These are phyloP conservation scores for Ruellia speciosa DNA, from an alignment of 305 asterid genomes.

Conservation along the genomic window DNA sequence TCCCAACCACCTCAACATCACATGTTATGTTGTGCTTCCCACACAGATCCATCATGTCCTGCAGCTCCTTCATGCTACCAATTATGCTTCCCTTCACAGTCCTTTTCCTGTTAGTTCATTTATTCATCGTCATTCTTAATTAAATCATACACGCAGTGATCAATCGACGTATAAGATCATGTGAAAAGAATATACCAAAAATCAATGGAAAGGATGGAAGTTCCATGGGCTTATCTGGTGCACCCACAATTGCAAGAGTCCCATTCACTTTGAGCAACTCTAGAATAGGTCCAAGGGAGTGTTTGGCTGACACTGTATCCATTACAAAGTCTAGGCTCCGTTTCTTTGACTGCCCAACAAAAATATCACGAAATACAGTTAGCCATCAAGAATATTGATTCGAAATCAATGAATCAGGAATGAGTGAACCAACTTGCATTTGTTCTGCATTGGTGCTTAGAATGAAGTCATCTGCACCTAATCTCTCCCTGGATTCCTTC, in stretches of 20 bases:
- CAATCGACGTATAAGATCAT: not conserved
- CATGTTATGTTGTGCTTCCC: constrained; percentile 63
- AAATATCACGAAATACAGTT: not conserved
- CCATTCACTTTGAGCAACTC: constrained; percentile 65
- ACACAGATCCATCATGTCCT: constrained; percentile 75
- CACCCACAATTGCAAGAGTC: constrained; percentile 58
- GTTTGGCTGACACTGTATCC: constrained; percentile 59
- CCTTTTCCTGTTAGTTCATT: constrained; percentile 43
- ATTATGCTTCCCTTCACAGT: constrained; percentile 74
- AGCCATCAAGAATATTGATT: not conserved
- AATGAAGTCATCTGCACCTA: constrained; percentile 73
- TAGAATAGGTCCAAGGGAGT: constrained; percentile 53
- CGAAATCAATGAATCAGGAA: no score
- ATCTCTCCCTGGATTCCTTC: constrained; percentile 48
- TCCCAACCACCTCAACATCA: constrained; percentile 56
- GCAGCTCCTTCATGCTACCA: constrained; percentile 76
- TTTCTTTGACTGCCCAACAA: constrained; percentile 34
- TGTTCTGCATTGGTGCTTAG: constrained; percentile 46
- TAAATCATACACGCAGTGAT: not conserved
- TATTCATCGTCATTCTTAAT: not conserved
- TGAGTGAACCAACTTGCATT: constrained; percentile 44
- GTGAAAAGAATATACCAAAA: constrained; percentile 33
- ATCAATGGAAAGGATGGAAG: constrained; percentile 65
- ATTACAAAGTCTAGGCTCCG: constrained; percentile 56
- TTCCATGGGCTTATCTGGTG: constrained; percentile 66